Evolutionary conservation across 2,329 filamentous ascomycete genomes (phyloP).

Genomic region (Acephala macrosclerotiorum): DNA sequence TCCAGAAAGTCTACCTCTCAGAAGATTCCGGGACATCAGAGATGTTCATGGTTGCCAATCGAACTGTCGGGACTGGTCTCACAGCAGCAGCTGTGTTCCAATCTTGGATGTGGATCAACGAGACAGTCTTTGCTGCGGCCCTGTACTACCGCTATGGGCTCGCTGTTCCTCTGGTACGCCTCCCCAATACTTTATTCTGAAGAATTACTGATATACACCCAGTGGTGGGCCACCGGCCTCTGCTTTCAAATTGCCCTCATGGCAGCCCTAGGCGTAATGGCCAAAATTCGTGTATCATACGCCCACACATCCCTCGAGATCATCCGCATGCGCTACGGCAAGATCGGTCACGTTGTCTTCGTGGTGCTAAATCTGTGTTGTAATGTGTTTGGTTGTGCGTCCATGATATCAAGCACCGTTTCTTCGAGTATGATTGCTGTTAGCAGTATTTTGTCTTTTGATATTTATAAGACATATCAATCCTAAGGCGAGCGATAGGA

Average conservation of each 20-base stretch:
- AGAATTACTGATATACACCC: neutral
- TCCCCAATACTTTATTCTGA: no score
- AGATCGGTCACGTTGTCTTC: neutral
- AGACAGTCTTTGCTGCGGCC: neutral
- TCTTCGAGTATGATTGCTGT: conserved; percentile 60
- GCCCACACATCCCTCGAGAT: neutral
- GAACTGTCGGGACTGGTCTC: conserved; percentile 30
- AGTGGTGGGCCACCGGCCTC: conserved; percentile 2
- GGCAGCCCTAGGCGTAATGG: neutral
- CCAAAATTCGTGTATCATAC: neutral
- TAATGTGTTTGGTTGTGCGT: neutral
- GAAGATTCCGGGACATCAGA: conserved; percentile 52
- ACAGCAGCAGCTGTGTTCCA: conserved; percentile 31
- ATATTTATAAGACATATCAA: conserved; percentile 60
- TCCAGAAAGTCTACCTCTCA: conserved; percentile 52
- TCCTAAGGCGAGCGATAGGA: conserved; percentile 51
- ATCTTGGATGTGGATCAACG: conserved; percentile 3
- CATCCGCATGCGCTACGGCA: neutral
- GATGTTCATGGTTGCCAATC: conserved; percentile 43
- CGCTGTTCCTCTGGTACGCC: neutral
- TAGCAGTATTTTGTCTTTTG: conserved; percentile 56
- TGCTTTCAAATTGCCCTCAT: conserved; percentile 2
- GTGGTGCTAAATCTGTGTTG: neutral
- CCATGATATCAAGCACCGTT: conserved; percentile 49
- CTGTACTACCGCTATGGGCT: neutral